Evolutionary conservation across 1,284 basidiomycete genomes (phyloP).

Genomic region (Trichosporon sp.): DNA sequence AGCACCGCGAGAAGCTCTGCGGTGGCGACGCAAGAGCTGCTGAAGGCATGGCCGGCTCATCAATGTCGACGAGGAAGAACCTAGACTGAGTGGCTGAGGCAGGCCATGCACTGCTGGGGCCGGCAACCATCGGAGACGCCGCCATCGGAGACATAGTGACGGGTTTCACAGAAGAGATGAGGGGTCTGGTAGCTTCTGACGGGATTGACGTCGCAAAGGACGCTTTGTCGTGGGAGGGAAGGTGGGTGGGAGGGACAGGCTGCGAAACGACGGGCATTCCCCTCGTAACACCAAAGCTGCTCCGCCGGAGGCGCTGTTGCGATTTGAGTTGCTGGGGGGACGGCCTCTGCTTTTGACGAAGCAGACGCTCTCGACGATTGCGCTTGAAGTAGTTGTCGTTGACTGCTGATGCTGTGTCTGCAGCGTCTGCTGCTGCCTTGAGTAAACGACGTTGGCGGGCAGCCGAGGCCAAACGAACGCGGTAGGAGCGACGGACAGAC

Average conservation of each 20-base stretch:
- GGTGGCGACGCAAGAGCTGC: slow-evolving; percentile 5
- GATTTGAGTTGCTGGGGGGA: not conserved
- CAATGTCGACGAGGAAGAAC: slow-evolving; percentile 16
- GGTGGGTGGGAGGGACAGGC: not conserved
- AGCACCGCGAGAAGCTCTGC: slow-evolving; percentile 9
- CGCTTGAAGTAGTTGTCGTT: not conserved
- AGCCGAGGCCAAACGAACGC: not conserved
- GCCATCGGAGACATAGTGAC: not conserved
- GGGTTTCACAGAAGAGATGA: not conserved
- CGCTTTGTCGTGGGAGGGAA: not conserved
- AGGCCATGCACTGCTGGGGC: not conserved
- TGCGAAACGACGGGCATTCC: slow-evolving; percentile 5
- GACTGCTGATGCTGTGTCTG: not conserved
- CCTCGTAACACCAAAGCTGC: slow-evolving; percentile 1
- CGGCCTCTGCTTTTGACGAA: not conserved
- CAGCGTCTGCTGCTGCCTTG: not conserved
- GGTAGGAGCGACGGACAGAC: not conserved
- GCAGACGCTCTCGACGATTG: not conserved
- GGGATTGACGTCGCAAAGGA: not conserved
- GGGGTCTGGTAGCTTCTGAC: not conserved
- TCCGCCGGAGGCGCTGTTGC: slow-evolving; percentile 2
- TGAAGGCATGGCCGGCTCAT: not conserved
- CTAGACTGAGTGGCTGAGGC: slow-evolving; percentile 2
- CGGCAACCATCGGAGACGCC: not conserved
- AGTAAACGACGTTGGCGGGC: not conserved